Base-by-base conservation (phyloP, 129 eudicot genomes). In the Lonicera japonica region DNA sequence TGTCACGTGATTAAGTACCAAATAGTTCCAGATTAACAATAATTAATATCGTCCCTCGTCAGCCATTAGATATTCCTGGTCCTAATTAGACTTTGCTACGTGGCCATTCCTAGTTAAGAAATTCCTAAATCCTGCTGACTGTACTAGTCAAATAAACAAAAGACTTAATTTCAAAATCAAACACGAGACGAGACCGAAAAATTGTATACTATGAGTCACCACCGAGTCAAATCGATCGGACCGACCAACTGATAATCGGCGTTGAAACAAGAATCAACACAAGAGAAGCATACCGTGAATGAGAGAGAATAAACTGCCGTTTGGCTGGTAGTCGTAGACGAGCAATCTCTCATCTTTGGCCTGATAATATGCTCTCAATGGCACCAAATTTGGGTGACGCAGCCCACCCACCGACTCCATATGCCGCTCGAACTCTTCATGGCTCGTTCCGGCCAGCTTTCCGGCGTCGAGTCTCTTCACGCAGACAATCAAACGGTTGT, bases 341-440 rank as follows among this genome's bases (percentile, higher is more conserved):
- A 92, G 68, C n/a, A 92, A 64, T 71, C 96, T 68, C 23, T 88
- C 96, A 21, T 88, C 87, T 61, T 77, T 76, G 4, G 88, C 96
- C 77, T 88, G 96, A 83, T 78, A 85, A 74, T 75, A 88, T 45
- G 89, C 92, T 56, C 96, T 74, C 0, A 92, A 56, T 9, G 96
- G 85, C 29, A 92, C 96, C 72, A 92, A 65, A 73, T 85, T 92
- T 0, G 96, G 95, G 72, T 88, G 96, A 50, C 96, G 71, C 14
- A 92, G 51, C 54, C 86, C 95, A 0, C 99, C 99, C 8, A 88
- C 89, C 21, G 95, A 76, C 50, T 75, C 88, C 91, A 92, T 82
- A 64, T 82, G 89, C 64, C 79, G 64, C 66, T 87, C 95, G 54
- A 85, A 92, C 53, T 11, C 79, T 68, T 88, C 99, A 61, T 66